Conservation (phyloP, 805 yeast genomes). For the Monosporozyma yasuniensis region DNA sequence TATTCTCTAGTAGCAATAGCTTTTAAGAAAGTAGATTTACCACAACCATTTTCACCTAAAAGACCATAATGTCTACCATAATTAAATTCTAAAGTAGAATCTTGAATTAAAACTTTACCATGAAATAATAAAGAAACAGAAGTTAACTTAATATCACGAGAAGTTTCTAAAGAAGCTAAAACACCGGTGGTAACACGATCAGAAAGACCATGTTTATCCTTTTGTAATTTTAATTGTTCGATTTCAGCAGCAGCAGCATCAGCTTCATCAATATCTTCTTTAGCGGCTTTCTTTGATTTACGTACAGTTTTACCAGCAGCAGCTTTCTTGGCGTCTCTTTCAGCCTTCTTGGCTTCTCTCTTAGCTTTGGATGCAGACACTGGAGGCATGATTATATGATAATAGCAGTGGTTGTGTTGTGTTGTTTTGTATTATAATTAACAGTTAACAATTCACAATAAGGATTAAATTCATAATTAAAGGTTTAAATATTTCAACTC, state of each 20-base stretch:
- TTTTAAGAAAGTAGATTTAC: constrained; percentile 90
- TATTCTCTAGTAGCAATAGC: constrained; percentile 93
- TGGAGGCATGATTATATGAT: constrained; percentile 30
- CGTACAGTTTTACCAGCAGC: constrained; percentile 56
- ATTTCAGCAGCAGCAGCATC: constrained; percentile 65
- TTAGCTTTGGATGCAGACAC: constrained; percentile 93
- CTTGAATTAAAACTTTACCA: constrained; percentile 93
- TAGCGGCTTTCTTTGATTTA: constrained; percentile 37
- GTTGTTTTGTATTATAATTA: too few relatives aligned
- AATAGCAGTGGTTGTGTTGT: too few relatives aligned
- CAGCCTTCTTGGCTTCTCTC: constrained; percentile 93
- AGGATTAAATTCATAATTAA: neutral
- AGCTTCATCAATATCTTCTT: constrained; percentile 39
- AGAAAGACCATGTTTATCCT: constrained; percentile 86
- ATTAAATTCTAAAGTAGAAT: constrained; percentile 84
- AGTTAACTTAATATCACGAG: constrained; percentile 87
- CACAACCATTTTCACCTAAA: constrained; percentile 97
- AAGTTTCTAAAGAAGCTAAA: constrained; percentile 74
- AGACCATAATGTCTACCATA: constrained; percentile 97
- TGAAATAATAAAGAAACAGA: constrained; percentile 91
- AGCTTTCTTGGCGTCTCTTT: constrained; percentile 94
- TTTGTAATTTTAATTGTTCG: constrained; percentile 81
- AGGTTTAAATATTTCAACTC: neutral
- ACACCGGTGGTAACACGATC: constrained; percentile 99
- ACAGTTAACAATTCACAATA: too few relatives aligned